Base-by-base conservation (phyloP, 1,284 basidiomycete species). In the Boletus sp. region DNA sequence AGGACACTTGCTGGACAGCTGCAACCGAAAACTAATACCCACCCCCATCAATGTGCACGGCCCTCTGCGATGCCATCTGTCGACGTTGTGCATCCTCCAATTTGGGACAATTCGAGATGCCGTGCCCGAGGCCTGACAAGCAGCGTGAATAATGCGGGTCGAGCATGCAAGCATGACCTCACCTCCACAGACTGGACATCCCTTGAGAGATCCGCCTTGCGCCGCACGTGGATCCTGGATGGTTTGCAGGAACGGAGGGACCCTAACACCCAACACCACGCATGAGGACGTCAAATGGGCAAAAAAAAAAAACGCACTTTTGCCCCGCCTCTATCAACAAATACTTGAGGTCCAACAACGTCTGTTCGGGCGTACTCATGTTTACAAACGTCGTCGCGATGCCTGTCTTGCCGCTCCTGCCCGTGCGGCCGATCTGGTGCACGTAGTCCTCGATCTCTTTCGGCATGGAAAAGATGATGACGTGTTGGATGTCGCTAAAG, bases 301-400 rank as follows among this genome's bases (percentile, higher is more conserved):
- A 9, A 3, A 23, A 16, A 46, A 44, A 26, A 32, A 40, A 37
- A 51, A 44, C 81, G 45, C 51, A 88, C 90, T 94, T 94, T 72
- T 99, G 96, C 46, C 95, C 96, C 2, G 95, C 94, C 68, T 99
- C 96, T 76, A 96, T 88, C 44, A 99, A 72, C 42, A 99, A 72
- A 64, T 99, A 99, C 71, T 99, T 99, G 54, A 99, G 74, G 76
- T 99, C 96, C 52, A 99, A 70, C 40, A 99, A 71, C 1, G 95
- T 99, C 72, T 97, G 94, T 65, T 99, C 94, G 0, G 88, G 79
- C 2, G 94, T 96, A 61, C 91, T 91, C 85, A 94, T 94, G 66
- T 99, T 99, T 49, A 99, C 92, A 68, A 99, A 99, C n/a, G 96
- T 96, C 19, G 96, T 99, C n/a, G 96, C 96, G 46, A 98, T 94